Evolutionary conservation across 306 rosid species (phyloP), one percentile per base, ranked within the genome.

Genomic region (Vigna trinervia): DNA sequence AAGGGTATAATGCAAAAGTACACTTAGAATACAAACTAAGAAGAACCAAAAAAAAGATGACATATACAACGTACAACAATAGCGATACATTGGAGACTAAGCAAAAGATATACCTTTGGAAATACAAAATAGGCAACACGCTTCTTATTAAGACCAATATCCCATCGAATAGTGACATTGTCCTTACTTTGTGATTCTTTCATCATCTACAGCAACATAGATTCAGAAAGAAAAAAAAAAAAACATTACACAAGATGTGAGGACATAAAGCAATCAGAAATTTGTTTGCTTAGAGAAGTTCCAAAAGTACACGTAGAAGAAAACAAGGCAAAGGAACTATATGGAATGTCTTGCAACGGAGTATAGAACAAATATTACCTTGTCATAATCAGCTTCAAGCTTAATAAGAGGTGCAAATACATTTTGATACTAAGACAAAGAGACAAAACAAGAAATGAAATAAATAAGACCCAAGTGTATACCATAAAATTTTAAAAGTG

Each of bases 171-270:
- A 26, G 96, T 96, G 60, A 93, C 85, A 73, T 90, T 96, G 84
- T 96, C 99, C 90, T 96, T 96, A 89, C 99, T 93, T 84, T 96
- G 99, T 60, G 99, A 96, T 85, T 96, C 99, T 89, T 96, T 96
- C 98, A 93, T 93, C 98, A 93, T 92, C 99, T 96, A 69, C 60
- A 83, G 45, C 62, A 84, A 77, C 41, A 78, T 41, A 76, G 78
- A 65, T 74, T 64, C 36, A 68, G 78, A 39, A 80, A 12, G 19
- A 52, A 56, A 68, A 22, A 22, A 22, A 22, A 1, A 22, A 46
- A 39, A 2, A 57, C 41, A 57, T 75, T 73, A 69, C 64, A 82
- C 51, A 52, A 43, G 50, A 80, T 23, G n/a, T 6, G 46, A n/a
- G 43, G 8, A 23, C 65, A 54, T 28, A 50, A 62, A 17, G 20